Conservation (phyloP, 352 stramenopile genomes). For the Phytophthora boehmeriae region DNA sequence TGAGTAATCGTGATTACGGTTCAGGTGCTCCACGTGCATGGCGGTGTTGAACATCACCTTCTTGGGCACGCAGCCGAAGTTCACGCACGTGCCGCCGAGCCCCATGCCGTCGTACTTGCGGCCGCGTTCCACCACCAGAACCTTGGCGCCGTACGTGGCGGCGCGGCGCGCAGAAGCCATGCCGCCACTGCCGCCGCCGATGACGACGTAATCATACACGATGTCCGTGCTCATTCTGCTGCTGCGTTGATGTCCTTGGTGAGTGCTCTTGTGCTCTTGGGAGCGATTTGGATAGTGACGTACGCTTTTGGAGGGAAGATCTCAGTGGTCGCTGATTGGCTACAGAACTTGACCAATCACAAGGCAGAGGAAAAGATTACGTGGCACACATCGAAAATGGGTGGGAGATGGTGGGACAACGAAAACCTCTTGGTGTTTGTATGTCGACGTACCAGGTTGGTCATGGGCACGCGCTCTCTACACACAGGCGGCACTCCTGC, state of each 20-base stretch:
- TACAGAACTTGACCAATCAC: not conserved
- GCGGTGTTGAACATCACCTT: conserved; percentile 98
- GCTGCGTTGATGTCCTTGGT: not conserved
- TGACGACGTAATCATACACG: conserved; percentile 91
- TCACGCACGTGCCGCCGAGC: conserved; percentile 97
- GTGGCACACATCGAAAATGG: conserved; percentile 1
- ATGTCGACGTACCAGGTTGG: not conserved
- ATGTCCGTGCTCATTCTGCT: conserved; percentile 49
- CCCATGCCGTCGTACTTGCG: conserved; percentile 63
- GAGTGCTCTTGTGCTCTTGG: conserved; percentile 18
- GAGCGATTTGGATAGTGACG: conserved; percentile 30
- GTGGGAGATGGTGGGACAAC: conserved; percentile 3
- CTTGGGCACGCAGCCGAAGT: conserved; percentile 98
- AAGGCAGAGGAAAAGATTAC: conserved; percentile 3
- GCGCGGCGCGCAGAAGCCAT: conserved; percentile 93
- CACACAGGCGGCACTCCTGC: no score
- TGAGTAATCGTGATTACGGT: conserved; percentile 70
- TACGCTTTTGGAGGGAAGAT: not conserved
- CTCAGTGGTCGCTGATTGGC: not conserved
- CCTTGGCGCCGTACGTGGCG: conserved; percentile 94
- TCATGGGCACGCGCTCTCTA: no score
- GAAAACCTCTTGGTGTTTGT: conserved; percentile 1
- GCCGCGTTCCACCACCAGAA: conserved; percentile 93
- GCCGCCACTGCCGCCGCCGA: conserved; percentile 91
- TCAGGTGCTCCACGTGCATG: conserved; percentile 79